Conservation (phyloP, 2,329 filamentous ascomycete species). For the Apiospora saccharicola region DNA sequence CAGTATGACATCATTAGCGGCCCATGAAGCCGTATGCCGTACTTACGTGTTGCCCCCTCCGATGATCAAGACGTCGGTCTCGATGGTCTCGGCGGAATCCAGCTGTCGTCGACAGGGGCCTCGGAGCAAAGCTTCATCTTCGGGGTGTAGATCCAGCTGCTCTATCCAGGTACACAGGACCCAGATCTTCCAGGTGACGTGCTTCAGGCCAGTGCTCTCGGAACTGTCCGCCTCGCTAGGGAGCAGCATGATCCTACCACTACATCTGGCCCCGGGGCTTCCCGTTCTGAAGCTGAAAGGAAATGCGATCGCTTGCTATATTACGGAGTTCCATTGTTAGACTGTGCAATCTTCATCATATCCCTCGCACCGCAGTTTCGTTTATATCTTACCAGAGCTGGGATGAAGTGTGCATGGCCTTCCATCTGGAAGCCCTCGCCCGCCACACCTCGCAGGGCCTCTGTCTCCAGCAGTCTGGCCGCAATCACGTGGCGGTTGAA, state of each 20-base stretch:
- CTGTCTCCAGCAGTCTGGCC: constrained; percentile 33
- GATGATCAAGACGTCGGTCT: constrained; percentile 45
- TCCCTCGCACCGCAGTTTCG: too few relatives aligned
- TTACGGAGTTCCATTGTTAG: too few relatives aligned
- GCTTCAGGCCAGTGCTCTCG: background rate
- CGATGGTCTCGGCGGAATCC: constrained; percentile 29
- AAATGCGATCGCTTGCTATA: constrained; percentile 43
- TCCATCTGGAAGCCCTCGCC: constrained; percentile 30
- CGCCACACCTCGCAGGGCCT: constrained; percentile 30
- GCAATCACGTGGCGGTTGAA: constrained; percentile 35
- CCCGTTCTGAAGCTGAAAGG: constrained; percentile 43
- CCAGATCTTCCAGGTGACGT: constrained; percentile 45
- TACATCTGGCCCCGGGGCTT: constrained; percentile 34
- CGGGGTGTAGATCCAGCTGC: constrained; percentile 34
- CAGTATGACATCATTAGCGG: too few relatives aligned
- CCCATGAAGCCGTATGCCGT: background rate
- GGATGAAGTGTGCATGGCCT: constrained; percentile 30
- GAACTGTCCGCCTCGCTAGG: constrained; percentile 27
- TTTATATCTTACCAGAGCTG: constrained; percentile 19
- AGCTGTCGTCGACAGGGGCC: constrained; percentile 32
- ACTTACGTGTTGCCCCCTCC: constrained; percentile 46
- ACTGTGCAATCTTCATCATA: too few relatives aligned
- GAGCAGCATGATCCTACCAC: constrained; percentile 44
- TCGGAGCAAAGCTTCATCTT: constrained; percentile 38
- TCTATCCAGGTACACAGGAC: constrained; percentile 41